These are phyloP conservation scores for Delonix regia DNA, from an alignment of 306 rosid genomes.

Conservation along the genomic window DNA sequence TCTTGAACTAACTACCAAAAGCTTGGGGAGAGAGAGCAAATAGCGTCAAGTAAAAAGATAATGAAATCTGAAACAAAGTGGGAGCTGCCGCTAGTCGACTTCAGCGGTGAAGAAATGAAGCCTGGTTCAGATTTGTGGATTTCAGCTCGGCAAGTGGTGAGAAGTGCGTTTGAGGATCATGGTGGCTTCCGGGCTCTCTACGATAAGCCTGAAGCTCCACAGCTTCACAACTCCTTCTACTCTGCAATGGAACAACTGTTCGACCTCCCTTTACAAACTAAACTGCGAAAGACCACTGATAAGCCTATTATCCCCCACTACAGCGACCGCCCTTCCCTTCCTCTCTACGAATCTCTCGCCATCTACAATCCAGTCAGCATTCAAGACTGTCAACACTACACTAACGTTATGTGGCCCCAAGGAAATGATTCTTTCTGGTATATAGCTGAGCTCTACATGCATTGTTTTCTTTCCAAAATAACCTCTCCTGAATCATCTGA, in stretches of 20 bases:
- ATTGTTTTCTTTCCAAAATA: too few species aligned
- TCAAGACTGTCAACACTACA: slow-evolving; percentile 10
- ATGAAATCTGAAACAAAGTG: slow-evolving; percentile 29
- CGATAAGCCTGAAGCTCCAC: slow-evolving; percentile 2
- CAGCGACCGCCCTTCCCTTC: not conserved
- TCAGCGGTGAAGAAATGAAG: slow-evolving; percentile 20
- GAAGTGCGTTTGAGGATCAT: slow-evolving; percentile 34
- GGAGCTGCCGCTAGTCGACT: slow-evolving; percentile 19
- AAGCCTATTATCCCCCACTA: slow-evolving; percentile 28
- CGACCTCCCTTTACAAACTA: slow-evolving; percentile 29
- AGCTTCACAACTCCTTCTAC: slow-evolving; percentile 13
- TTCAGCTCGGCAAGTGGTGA: slow-evolving; percentile 25
- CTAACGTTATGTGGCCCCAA: slow-evolving; percentile 37
- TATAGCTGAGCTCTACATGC: too few species aligned
- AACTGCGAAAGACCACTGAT: slow-evolving; percentile 32
- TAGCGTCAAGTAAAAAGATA: not conserved
- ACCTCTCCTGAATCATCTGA: too few species aligned
- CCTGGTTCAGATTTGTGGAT: slow-evolving; percentile 14
- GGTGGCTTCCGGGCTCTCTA: slow-evolving; percentile 37
- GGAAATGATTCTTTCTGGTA: slow-evolving; percentile 38
- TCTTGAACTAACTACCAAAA: not conserved
- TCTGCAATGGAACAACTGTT: slow-evolving; percentile 28
- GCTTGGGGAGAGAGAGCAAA: not conserved
- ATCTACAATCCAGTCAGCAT: slow-evolving; percentile 18
- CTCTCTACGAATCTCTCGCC: slow-evolving; percentile 33